Evolutionary conservation across 495 filamentous ascomycete genomes (phyloP).

Genomic region (Glonium stellatum): DNA sequence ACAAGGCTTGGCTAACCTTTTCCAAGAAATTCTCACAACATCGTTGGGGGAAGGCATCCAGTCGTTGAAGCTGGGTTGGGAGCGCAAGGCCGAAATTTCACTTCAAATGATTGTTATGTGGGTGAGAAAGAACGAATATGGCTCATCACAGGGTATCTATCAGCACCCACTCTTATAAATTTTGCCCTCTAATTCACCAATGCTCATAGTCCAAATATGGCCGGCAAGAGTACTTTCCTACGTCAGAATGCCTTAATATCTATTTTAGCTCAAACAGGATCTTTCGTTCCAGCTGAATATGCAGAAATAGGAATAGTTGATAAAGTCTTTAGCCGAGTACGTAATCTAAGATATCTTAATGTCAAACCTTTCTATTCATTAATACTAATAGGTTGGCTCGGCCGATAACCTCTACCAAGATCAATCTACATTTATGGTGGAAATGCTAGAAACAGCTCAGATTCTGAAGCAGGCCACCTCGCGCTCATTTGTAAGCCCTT

Average conservation of each 20-base stretch:
- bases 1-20: neutral
- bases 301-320: constrained; percentile 84
- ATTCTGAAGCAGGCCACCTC: constrained; percentile 61
- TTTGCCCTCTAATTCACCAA: neutral
- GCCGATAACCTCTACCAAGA: constrained; percentile 87
- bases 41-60: constrained; percentile 79
- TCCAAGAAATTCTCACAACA: constrained; percentile 45
- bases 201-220: constrained; percentile 79
- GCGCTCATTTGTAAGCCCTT: constrained; percentile 53
- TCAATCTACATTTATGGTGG: constrained; percentile 93
- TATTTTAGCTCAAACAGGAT: constrained; percentile 85
- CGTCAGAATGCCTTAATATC: constrained; percentile 91
- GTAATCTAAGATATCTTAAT: neutral
- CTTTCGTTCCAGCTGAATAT: constrained; percentile 81
- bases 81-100: constrained; percentile 74
- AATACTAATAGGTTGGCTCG: constrained; percentile 46
- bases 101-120: constrained; percentile 79
- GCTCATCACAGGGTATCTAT: constrained; percentile 63
- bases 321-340: constrained; percentile 72
- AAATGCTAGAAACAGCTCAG: constrained; percentile 70
- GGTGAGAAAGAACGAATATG: constrained; percentile 59
- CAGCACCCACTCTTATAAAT: neutral
- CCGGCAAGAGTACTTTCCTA: constrained; percentile 89
- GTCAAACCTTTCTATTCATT: neutral
- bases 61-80: constrained; percentile 78